Percentiles rank a stretch among this genome's conserved stretches.
phyloP scores from a whole-genome alignment of 371 early-diverging fungal genomes.

The Rhizopus sp. region DNA sequence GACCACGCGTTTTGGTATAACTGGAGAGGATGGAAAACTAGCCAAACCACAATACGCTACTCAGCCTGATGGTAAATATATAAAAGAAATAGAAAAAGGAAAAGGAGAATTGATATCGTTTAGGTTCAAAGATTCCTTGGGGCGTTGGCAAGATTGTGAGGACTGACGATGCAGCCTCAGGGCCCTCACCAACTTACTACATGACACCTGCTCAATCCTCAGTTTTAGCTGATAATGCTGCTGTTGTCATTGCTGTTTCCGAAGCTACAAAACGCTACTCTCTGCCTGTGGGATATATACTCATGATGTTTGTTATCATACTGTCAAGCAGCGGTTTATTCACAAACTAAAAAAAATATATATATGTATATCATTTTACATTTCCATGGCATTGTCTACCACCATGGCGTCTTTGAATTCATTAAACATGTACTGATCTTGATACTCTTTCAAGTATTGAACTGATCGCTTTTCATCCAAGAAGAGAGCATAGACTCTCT shows the following conservation, averaged over 20 bases:
- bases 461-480: conserved; percentile 97
- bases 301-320: not conserved
- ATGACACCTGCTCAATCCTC: conserved; percentile 25
- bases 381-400: conserved; percentile 51
- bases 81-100: conserved; percentile 5
- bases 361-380: conserved; percentile 30
- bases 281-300: not conserved
- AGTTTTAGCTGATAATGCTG: conserved; percentile 23
- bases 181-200: conserved; percentile 7
- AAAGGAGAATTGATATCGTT: not conserved
- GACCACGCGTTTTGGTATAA: conserved; percentile 46
- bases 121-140: conserved; percentile 48
- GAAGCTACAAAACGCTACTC: not conserved
- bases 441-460: conserved; percentile 87
- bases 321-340: not conserved
- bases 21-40: conserved; percentile 27
- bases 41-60: conserved; percentile 26
- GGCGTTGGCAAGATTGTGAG: conserved; percentile 38
- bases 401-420: conserved; percentile 42
- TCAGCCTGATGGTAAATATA: conserved; percentile 39
- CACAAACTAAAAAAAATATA: not conserved
- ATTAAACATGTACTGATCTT: conserved; percentile 94
- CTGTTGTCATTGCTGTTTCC: conserved; percentile 19
- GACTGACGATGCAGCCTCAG: not conserved
- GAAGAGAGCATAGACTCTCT: conserved; percentile 91